phyloP scores from a whole-genome alignment of 2,329 filamentous ascomycete species.

The Hypomyces rosellus region DNA sequence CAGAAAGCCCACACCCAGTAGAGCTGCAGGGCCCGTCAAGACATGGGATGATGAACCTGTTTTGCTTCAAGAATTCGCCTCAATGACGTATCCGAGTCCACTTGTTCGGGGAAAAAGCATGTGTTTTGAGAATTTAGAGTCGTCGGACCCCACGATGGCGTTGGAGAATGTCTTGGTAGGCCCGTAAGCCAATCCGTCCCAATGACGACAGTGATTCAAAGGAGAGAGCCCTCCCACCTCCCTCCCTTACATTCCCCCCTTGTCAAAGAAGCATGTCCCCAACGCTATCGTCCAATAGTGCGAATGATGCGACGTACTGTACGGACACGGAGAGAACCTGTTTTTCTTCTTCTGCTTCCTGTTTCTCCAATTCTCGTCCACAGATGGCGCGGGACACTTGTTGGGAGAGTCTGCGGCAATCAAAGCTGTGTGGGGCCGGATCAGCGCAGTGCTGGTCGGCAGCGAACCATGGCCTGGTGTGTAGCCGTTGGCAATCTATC shows the following conservation, averaged over 20 bases:
- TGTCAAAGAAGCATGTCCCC: conserved; percentile 2
- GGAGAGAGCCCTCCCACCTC: too few relatives aligned
- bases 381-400: background rate
- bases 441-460: background rate
- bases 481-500: too few relatives aligned
- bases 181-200: background rate
- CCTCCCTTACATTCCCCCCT: too few relatives aligned
- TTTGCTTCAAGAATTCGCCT: background rate
- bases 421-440: background rate
- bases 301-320: background rate
- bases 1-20: background rate
- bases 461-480: too few relatives aligned
- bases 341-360: background rate
- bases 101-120: too few relatives aligned
- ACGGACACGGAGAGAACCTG: conserved; percentile 3
- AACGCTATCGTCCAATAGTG: background rate
- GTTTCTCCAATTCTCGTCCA: too few relatives aligned
- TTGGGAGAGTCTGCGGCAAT: background rate
- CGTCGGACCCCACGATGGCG: too few relatives aligned
- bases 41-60: background rate
- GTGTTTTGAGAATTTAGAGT: background rate
- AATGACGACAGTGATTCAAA: too few relatives aligned
- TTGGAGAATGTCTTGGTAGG: too few relatives aligned
- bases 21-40: background rate
- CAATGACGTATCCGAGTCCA: conserved; percentile 7